A percentile compares a stretch with the other conserved stretches of the same genome.
Evolutionary conservation across 129 eudicot genomes (phyloP).

Genomic region (Arctium lappa): DNA sequence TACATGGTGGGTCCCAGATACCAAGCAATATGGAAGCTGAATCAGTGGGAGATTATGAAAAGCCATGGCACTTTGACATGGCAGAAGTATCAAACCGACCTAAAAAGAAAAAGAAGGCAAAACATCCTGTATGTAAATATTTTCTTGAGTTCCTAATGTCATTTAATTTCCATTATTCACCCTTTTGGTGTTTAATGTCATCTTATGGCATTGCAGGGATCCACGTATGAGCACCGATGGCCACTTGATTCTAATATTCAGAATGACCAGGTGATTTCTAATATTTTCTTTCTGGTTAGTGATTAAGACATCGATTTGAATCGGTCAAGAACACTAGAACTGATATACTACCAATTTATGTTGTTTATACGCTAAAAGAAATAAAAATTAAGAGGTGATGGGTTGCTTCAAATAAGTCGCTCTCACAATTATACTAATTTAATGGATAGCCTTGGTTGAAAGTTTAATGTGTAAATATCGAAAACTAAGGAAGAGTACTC

Average conservation of each 20-base stretch:
- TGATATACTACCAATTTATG: background rate
- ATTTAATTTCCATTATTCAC: constrained; percentile 3
- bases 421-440: too few relatives aligned
- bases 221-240: constrained; percentile 71
- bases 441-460: too few relatives aligned
- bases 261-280: constrained; percentile 70
- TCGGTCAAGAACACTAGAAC: background rate
- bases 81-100: constrained; percentile 66
- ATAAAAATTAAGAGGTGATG: too few relatives aligned
- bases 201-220: constrained; percentile 39
- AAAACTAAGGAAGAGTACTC: too few relatives aligned
- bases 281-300: background rate
- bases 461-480: too few relatives aligned
- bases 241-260: constrained; percentile 60
- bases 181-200: background rate
- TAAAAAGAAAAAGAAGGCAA: constrained; percentile 88
- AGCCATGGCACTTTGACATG: constrained; percentile 56
- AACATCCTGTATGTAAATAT: constrained; percentile 51
- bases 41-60: constrained; percentile 64
- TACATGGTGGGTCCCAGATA: constrained; percentile 55
- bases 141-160: background rate
- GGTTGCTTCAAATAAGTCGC: too few relatives aligned
- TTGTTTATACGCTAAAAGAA: background rate
- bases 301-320: background rate
- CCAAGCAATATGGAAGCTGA: constrained; percentile 75